Conservation (phyloP, 768 basidiomycete genomes). For the Lactarius pseudohatsudake region DNA sequence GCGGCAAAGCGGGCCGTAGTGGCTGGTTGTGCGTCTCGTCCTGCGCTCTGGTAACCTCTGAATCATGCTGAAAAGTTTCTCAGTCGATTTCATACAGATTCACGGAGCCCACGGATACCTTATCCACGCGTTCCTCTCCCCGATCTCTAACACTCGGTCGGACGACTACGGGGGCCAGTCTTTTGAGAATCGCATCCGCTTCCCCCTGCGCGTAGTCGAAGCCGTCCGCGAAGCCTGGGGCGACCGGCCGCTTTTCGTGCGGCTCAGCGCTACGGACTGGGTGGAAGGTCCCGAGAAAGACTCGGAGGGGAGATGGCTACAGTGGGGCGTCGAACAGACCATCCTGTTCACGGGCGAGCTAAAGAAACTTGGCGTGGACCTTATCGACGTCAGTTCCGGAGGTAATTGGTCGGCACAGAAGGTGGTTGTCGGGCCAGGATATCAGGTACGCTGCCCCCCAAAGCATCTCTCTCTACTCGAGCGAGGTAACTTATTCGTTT, state of each 20-base stretch:
- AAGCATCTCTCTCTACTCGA: not conserved
- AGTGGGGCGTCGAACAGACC: constrained; percentile 81
- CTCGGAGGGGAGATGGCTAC: constrained; percentile 53
- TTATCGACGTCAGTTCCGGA: constrained; percentile 64
- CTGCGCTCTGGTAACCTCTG: constrained; percentile 25
- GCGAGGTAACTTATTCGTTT: not conserved
- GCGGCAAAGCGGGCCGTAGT: constrained; percentile 55
- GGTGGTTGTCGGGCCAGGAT: constrained; percentile 55
- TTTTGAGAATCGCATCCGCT: constrained; percentile 71
- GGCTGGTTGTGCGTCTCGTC: constrained; percentile 54
- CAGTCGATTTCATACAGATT: constrained; percentile 71
- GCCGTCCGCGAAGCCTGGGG: constrained; percentile 56
- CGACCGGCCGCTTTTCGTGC: constrained; percentile 68
- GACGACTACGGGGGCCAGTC: constrained; percentile 69
- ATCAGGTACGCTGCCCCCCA: constrained; percentile 48
- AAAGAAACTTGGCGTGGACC: constrained; percentile 62
- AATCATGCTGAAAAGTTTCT: not conserved
- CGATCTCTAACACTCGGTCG: constrained; percentile 67
- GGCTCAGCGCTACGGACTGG: constrained; percentile 57
- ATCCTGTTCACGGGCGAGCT: constrained; percentile 56
- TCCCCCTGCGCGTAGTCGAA: constrained; percentile 57
- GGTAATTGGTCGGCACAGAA: constrained; percentile 49
- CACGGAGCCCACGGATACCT: constrained; percentile 75
- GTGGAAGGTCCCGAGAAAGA: constrained; percentile 52
- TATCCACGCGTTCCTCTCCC: constrained; percentile 67